Evolutionary conservation across 2,329 filamentous ascomycete genomes (phyloP).

Genomic region (Fusarium odoratissimum): DNA sequence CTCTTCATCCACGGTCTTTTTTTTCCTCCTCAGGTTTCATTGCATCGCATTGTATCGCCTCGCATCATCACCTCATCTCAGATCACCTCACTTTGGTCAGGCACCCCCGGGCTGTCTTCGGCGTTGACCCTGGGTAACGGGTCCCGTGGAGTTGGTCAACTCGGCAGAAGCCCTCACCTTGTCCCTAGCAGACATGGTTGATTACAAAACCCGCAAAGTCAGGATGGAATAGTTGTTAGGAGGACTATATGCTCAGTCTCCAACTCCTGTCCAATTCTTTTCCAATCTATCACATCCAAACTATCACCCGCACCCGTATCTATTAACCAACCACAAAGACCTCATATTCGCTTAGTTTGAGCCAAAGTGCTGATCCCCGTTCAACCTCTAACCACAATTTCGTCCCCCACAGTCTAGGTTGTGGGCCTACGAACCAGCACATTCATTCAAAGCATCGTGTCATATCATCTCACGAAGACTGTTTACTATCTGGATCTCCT

Average conservation of each 20-base stretch:
- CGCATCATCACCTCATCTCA: constrained; percentile 14
- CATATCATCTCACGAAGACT: constrained; percentile 18
- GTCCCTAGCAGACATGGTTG: constrained; percentile 21
- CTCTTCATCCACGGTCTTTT: neutral
- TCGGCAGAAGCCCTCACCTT: constrained; percentile 12
- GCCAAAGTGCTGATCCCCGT: constrained; percentile 23
- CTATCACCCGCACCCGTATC: neutral
- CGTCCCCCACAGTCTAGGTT: constrained; percentile 19
- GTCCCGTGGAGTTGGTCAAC: neutral
- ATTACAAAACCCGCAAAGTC: constrained; percentile 35
- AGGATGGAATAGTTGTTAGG: constrained; percentile 30
- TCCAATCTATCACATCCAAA: neutral
- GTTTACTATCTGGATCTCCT: neutral
- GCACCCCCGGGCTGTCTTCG: constrained; percentile 7
- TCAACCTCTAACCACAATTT: constrained; percentile 20
- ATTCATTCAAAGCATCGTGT: constrained; percentile 13
- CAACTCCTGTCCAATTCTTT: neutral
- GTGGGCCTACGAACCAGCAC: constrained; percentile 24
- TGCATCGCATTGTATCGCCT: constrained; percentile 9
- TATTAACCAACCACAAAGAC: constrained; percentile 18
- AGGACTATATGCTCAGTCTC: constrained; percentile 19
- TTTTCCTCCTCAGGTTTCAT: neutral
- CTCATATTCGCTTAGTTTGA: constrained; percentile 25
- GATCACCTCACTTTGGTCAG: constrained; percentile 1
- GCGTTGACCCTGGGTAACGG: neutral